Evolutionary conservation across 176 grass and related monocot species (phyloP), one percentile per base, ranked within the genome.

Genomic region (Puccinellia tenuiflora): DNA sequence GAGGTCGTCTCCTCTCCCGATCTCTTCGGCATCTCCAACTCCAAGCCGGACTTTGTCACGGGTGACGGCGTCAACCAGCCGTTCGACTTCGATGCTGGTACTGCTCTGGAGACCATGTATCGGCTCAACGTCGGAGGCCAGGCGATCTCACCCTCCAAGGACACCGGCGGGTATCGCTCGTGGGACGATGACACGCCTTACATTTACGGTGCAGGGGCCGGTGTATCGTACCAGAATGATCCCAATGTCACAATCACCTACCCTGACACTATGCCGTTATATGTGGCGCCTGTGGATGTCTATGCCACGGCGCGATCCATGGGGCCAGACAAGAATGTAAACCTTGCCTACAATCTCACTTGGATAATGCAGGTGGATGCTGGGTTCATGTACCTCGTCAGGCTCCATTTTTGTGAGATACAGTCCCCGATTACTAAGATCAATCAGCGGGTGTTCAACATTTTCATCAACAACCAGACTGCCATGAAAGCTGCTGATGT

Each of bases 391-490:
- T 94, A 97, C 68, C 90, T 97, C 48, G 78, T 97, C 30, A 85
- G 94, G 85, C 55, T 97, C 37, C 94, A 97, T 85, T 97, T 97
- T 84, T 97, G 94, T 55, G 94, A 97, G 88, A 94, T 97, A 43
- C 94, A 97, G 39, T 81, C 55, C 59, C 90, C 81, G 0, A 76
- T 81, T 14, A 97, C 92, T 3, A 80, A 81, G 74, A 0, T 21
- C n/a, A 94, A 97, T 38, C 91, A 92, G 72, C 88, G 92, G 83
- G 92, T 92, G 2, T 97, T 97, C 28, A 31, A 87, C 33, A 94
- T 97, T 50, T 90, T 68, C 57, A 87, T 97, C 73, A 94, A 94
- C 83, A 97, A 97, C 67, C 85, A 81, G 78, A 94, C 90, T 2
- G 88, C 91, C 7, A 0, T 59, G 13, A 2, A 6, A 3, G 57